phyloP scores from a whole-genome alignment of 2,329 filamentous ascomycete genomes.

The Fusarium circinatum region DNA sequence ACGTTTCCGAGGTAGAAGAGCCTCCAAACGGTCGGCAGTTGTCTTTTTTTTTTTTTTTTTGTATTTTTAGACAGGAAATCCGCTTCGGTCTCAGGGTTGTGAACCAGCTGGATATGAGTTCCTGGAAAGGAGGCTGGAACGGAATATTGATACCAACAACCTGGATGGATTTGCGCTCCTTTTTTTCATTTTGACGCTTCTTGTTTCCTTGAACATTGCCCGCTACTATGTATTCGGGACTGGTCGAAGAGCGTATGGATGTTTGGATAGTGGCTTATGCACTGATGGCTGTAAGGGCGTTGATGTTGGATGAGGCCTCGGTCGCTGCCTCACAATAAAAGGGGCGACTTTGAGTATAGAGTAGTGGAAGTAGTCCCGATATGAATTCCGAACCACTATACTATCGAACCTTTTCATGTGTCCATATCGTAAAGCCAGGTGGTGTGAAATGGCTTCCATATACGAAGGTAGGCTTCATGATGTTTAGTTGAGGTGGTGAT shows the following conservation, averaged over 20 bases:
- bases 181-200: slow-evolving; percentile 12
- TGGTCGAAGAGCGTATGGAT: background rate
- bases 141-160: slow-evolving; percentile 42
- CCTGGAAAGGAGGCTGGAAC: slow-evolving; percentile 24
- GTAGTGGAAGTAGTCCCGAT: slow-evolving; percentile 16
- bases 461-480: background rate
- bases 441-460: background rate
- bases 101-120: slow-evolving; percentile 28
- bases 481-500: background rate
- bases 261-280: slow-evolving; percentile 11
- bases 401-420: background rate
- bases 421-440: background rate
- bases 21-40: slow-evolving; percentile 11
- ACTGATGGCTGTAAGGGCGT: slow-evolving; percentile 10
- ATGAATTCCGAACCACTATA: slow-evolving; percentile 20
- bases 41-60: slow-evolving; percentile 7
- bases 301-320: slow-evolving; percentile 12
- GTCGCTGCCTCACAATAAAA: background rate
- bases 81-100: slow-evolving; percentile 5
- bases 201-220: slow-evolving; percentile 1
- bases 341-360: slow-evolving; percentile 2
- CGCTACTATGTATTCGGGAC: background rate
- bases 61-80: slow-evolving; percentile 35
- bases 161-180: slow-evolving; percentile 33
- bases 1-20: slow-evolving; percentile 21